Evolutionary conservation across 495 filamentous ascomycete genomes (phyloP).

Genomic region (Penicillium desertorum): DNA sequence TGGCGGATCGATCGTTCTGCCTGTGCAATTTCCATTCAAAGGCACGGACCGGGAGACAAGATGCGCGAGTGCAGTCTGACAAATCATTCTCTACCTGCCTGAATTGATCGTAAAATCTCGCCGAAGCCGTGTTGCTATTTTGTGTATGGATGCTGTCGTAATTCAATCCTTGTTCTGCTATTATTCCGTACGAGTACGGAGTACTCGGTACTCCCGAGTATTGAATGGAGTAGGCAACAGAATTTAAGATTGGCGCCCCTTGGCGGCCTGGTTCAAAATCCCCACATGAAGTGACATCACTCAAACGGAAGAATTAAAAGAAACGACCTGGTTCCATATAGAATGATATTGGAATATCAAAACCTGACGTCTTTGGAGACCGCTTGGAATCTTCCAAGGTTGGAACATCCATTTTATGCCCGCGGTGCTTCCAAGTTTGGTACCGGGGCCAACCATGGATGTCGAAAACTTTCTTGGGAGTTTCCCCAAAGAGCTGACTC

Average conservation of each 20-base stretch:
- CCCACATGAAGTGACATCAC: neutral
- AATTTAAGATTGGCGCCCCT: neutral
- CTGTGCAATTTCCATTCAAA: too few species aligned
- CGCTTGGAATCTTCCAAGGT: too few species aligned
- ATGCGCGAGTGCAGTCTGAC: neutral
- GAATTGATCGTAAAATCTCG: neutral
- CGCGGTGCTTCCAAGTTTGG: neutral
- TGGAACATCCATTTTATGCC: neutral
- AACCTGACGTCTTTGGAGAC: too few species aligned
- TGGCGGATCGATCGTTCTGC: neutral
- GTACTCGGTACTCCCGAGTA: neutral
- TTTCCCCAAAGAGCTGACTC: neutral
- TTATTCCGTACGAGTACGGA: neutral
- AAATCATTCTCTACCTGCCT: neutral
- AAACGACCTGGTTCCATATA: neutral
- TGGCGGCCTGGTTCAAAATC: neutral
- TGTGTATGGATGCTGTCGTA: neutral
- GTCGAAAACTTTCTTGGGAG: neutral
- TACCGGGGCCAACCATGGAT: neutral
- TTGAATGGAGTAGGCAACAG: slow-evolving; percentile 3
- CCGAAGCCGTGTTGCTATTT: neutral
- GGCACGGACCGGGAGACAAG: neutral
- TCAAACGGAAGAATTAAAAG: neutral
- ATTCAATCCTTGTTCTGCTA: neutral
- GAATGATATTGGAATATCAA: neutral